These are phyloP conservation scores for Cystoderma amianthinum DNA, from an alignment of 768 basidiomycete genomes.

Conservation along the genomic window DNA sequence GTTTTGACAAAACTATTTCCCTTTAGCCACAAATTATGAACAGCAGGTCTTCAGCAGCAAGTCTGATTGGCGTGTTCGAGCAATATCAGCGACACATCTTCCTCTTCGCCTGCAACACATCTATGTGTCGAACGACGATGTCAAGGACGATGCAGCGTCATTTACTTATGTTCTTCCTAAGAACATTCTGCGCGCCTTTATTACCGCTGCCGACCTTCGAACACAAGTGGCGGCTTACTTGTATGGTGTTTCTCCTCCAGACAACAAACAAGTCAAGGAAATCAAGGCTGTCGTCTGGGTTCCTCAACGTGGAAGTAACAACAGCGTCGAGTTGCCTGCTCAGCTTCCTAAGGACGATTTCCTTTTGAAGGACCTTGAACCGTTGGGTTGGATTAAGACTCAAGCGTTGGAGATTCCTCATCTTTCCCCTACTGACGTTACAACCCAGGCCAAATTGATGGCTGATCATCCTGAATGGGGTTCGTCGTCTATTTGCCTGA, in stretches of 20 bases:
- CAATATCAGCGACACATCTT: slow-evolving; percentile 95
- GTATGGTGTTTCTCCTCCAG: slow-evolving; percentile 88
- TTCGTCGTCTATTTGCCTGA: slow-evolving; percentile 88
- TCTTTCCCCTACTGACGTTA: slow-evolving; percentile 88
- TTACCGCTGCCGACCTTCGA: slow-evolving; percentile 87
- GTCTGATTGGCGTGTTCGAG: slow-evolving; percentile 98
- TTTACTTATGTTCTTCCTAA: slow-evolving; percentile 96
- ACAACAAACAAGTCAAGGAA: slow-evolving; percentile 98
- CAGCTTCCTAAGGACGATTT: slow-evolving; percentile 93
- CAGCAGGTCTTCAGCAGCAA: slow-evolving; percentile 99
- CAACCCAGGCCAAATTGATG: slow-evolving; percentile 95
- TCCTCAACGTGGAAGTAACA: slow-evolving; percentile 96
- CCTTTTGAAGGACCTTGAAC: slow-evolving; percentile 91
- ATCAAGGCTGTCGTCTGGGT: slow-evolving; percentile 97
- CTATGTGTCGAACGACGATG: slow-evolving; percentile 98
- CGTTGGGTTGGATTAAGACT: slow-evolving; percentile 95
- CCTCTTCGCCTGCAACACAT: slow-evolving; percentile 96
- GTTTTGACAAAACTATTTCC: slow-evolving; percentile 2
- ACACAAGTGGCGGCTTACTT: slow-evolving; percentile 94
- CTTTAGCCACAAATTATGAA: slow-evolving; percentile 87
- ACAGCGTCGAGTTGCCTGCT: slow-evolving; percentile 83
- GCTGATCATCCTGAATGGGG: slow-evolving; percentile 94
- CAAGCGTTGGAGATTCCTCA: slow-evolving; percentile 90
- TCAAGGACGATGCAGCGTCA: slow-evolving; percentile 94
- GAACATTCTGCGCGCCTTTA: slow-evolving; percentile 92